Conservation (phyloP, 2,329 filamentous ascomycete genomes). For the Fusarium xyrophilum region DNA sequence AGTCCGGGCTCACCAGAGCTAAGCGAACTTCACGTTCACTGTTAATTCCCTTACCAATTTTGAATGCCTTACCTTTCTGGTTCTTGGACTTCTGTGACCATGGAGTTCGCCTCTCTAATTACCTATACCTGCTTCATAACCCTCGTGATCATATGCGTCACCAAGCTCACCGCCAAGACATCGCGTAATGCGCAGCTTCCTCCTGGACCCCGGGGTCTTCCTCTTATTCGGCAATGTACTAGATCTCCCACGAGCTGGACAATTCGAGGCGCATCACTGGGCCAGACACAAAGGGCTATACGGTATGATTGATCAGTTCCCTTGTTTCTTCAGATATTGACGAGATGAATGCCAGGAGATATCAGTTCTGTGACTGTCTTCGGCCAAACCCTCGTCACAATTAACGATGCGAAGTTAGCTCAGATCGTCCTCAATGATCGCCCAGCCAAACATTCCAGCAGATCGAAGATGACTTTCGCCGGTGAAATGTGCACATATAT, state of each 20-base stretch:
- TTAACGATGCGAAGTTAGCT: conserved; percentile 48
- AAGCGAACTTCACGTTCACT: too few species aligned
- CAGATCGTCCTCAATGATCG: conserved; percentile 46
- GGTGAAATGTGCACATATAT: conserved; percentile 32
- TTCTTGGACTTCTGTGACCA: too few species aligned
- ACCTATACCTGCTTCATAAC: accelerated
- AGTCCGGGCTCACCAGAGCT: too few species aligned
- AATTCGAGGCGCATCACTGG: conserved; percentile 28
- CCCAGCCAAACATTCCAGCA: conserved; percentile 16
- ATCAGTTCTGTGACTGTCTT: conserved; percentile 47
- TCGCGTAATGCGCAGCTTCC: background rate
- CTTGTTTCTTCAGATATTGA: accelerated
- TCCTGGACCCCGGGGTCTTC: conserved; percentile 24
- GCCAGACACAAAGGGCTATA: conserved; percentile 15
- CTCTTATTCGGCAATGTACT: conserved; percentile 22
- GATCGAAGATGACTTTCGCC: conserved; percentile 21
- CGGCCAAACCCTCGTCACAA: conserved; percentile 50
- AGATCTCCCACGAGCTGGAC: conserved; percentile 11
- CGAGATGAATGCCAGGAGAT: conserved; percentile 50
- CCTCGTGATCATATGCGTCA: background rate
- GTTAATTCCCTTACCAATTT: too few species aligned
- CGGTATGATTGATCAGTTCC: background rate
- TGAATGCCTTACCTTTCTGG: too few species aligned
- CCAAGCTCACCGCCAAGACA: accelerated
- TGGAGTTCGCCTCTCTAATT: accelerated